Base-by-base conservation (phyloP, 192 early-diverging fungal genomes). In the Backusella liffmaniae region DNA sequence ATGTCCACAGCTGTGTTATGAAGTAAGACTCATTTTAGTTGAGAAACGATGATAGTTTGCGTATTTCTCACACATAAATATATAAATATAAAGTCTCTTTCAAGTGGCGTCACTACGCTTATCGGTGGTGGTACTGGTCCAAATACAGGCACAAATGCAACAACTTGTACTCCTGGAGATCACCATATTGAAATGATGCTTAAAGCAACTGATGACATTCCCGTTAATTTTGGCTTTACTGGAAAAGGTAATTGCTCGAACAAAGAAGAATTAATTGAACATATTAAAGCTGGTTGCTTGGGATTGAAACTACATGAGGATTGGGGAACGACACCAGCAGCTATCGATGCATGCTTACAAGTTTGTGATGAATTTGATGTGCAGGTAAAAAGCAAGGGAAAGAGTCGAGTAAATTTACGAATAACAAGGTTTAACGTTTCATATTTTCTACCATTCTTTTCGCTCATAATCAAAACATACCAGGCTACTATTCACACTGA, bases 221-320 rank as follows among this genome's bases (percentile, higher is more conserved):
- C 97, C 0, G 76, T 99, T 44, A 98, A 99, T 80, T 87, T 98
- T 84, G 97, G 95, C 4, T 88, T 95, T 73, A 98, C 97, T 4
- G 97, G 97, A 37, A 99, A 99, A 81, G 97, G 97, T 32, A 98
- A 98, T 85, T 88, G 90, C 21, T 88, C 93, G 5, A 77, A 76
- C 53, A 67, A 81, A 29, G 82, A 88, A 23, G 94, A 90, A 4
- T 79, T 99, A 26, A 82, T 86, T 46, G 96, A 96, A 68, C 96
- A 98, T 76, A 86, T 98, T 53, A 78, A 89, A 36, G 94, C 94
- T 16, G 97, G 97, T 66, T 93, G 91, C 12, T 75, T 97, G 12
- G 97, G 97, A 21, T 86, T 99, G 26, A 93, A 97, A 85, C 84
- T 98, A 49, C 96, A 98, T 83, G 96, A 98, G 84, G 96, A 98